Conservation (phyloP, 2,329 filamentous ascomycete genomes). For the Pseudogymnoascus sp. region DNA sequence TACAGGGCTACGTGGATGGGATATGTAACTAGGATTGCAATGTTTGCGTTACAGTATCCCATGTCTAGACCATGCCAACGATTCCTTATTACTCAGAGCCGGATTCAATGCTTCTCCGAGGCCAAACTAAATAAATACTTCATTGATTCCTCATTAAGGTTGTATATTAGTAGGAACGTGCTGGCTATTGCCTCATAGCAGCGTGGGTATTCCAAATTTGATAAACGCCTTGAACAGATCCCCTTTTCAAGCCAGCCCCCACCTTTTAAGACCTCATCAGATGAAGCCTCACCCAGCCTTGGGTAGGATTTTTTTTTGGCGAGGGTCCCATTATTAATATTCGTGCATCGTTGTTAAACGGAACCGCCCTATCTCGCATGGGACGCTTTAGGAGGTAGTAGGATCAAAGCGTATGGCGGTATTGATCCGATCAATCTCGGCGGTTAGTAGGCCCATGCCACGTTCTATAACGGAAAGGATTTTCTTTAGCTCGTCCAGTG, state of each 20-base stretch:
- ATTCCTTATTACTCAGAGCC: not conserved
- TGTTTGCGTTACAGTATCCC: not conserved
- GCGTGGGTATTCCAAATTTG: not conserved
- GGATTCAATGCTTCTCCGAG: not conserved
- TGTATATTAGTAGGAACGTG: not conserved
- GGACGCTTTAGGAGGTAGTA: not conserved
- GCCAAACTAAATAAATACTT: not conserved
- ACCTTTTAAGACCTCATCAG: not conserved
- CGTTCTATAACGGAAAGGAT: slow-evolving; percentile 26
- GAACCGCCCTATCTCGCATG: not conserved
- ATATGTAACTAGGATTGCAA: not conserved
- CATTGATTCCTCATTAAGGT: not conserved
- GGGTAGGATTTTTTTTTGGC: not conserved
- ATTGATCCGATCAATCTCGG: slow-evolving; percentile 16
- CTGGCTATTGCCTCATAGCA: not conserved
- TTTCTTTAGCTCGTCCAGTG: slow-evolving; percentile 23
- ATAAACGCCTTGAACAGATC: not conserved
- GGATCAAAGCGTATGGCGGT: not conserved
- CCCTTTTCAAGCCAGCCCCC: not conserved
- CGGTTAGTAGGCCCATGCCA: slow-evolving; percentile 22
- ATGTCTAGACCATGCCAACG: not conserved
- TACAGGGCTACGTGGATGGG: not conserved
- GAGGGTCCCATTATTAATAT: not conserved
- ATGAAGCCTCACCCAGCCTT: not conserved
- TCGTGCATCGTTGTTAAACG: not conserved